phyloP scores from a whole-genome alignment of 108 stramenopile species.

The Cyclotella baltica region DNA sequence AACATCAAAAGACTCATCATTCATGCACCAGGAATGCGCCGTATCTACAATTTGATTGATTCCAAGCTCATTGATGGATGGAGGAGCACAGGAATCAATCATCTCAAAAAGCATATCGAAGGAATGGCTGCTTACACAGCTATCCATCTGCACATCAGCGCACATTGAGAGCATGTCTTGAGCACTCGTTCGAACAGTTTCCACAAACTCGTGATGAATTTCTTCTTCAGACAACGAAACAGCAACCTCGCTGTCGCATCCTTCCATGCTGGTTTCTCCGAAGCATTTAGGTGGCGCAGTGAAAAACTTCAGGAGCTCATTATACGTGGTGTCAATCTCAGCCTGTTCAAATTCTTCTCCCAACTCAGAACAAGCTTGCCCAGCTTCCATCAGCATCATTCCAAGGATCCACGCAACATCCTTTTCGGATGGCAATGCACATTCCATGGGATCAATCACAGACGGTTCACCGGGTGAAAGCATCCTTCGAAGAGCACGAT shows the following conservation, averaged over 20 bases:
- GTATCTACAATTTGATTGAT: slow-evolving; percentile 23
- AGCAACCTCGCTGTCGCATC: not conserved
- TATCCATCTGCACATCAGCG: slow-evolving; percentile 14
- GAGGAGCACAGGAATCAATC: slow-evolving; percentile 26
- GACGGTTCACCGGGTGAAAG: no score
- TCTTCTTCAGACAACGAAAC: not conserved
- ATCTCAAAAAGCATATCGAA: slow-evolving; percentile 28
- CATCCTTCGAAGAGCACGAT: no score
- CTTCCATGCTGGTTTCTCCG: slow-evolving; percentile 8
- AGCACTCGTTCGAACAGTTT: slow-evolving; percentile 18
- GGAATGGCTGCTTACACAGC: slow-evolving; percentile 31
- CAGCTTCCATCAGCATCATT: slow-evolving; percentile 25
- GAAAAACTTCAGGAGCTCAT: slow-evolving; percentile 40
- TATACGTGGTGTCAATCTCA: slow-evolving; percentile 16
- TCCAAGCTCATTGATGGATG: slow-evolving; percentile 19
- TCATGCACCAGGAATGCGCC: slow-evolving; percentile 24
- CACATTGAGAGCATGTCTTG: slow-evolving; percentile 32
- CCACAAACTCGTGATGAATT: slow-evolving; percentile 8
- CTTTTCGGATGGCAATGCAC: slow-evolving; percentile 15
- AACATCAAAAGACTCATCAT: not conserved
- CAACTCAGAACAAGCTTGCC: slow-evolving; percentile 27
- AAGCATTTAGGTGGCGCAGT: slow-evolving; percentile 27
- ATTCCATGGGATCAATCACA: no score
- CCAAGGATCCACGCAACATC: slow-evolving; percentile 21
- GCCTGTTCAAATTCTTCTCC: slow-evolving; percentile 9